Evolutionary conservation across 75 land plant species (phyloP).

Genomic region (Pinus tabuliformis): DNA sequence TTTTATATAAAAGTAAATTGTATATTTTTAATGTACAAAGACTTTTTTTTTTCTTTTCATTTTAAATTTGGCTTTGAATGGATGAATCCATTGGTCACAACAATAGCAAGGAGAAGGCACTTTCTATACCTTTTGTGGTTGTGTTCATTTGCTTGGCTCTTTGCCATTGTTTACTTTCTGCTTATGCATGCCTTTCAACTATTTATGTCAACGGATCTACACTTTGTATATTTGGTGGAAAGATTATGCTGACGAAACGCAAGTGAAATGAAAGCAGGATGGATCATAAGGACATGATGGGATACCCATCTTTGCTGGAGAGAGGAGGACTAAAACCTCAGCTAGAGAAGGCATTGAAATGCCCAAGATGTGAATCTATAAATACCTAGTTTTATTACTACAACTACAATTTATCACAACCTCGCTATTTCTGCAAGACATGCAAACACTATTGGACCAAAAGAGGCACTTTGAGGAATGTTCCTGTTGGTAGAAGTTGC

Average conservation of each 20-base stretch:
- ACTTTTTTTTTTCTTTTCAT: too few relatives aligned
- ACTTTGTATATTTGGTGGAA: neutral
- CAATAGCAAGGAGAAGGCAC: too few relatives aligned
- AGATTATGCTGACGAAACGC: neutral
- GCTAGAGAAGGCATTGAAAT: neutral
- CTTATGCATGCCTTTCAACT: slow-evolving; percentile 6
- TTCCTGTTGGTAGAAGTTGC: slow-evolving; percentile 14
- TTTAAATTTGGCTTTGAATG: too few relatives aligned
- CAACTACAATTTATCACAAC: slow-evolving; percentile 26
- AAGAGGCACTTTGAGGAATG: slow-evolving; percentile 9
- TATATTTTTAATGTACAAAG: too few relatives aligned
- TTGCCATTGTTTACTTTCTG: slow-evolving; percentile 4
- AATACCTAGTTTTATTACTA: slow-evolving; percentile 27
- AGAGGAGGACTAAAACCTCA: too few relatives aligned
- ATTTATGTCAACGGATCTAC: neutral
- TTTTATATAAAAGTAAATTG: too few relatives aligned
- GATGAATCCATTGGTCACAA: too few relatives aligned
- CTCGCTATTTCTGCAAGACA: slow-evolving; percentile 26
- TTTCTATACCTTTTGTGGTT: too few relatives aligned
- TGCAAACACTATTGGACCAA: slow-evolving; percentile 26
- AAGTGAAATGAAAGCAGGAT: neutral
- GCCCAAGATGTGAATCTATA: slow-evolving; percentile 15
- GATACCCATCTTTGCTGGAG: too few relatives aligned
- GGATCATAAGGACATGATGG: too few relatives aligned
- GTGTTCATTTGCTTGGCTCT: slow-evolving; percentile 7